Percentiles rank a stretch among this genome's conserved stretches.
phyloP scores from a whole-genome alignment of 2,329 filamentous ascomycete species.

The Huntiella omanensis region DNA sequence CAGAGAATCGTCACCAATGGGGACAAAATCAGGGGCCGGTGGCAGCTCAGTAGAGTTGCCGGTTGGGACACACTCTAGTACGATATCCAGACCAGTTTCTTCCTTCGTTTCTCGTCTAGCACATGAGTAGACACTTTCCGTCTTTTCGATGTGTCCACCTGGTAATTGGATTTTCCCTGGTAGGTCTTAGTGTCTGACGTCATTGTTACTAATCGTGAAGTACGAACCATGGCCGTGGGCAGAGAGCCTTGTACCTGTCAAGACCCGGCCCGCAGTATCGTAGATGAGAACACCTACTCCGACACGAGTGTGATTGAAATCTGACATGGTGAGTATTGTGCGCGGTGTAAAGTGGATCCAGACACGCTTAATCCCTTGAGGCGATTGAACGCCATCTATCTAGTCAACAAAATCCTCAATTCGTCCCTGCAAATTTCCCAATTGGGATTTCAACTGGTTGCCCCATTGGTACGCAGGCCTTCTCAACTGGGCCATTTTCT shows the following conservation, averaged over 20 bases:
- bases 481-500: too few species aligned
- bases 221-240: conserved; percentile 29
- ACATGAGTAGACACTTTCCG: conserved; percentile 42
- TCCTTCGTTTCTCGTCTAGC: conserved; percentile 49
- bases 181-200: not conserved
- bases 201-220: not conserved
- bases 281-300: conserved; percentile 30
- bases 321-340: too few species aligned
- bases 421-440: too few species aligned
- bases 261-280: conserved; percentile 23
- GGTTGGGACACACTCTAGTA: conserved; percentile 17
- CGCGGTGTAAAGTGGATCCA: too few species aligned
- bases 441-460: too few species aligned
- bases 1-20: not conserved
- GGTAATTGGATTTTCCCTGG: conserved; percentile 46
- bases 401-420: too few species aligned
- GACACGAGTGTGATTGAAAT: conserved; percentile 22
- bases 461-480: too few species aligned
- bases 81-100: conserved; percentile 46
- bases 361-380: too few species aligned
- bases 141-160: conserved; percentile 56
- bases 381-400: too few species aligned
- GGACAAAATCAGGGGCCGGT: not conserved
- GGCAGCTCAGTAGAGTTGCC: not conserved
- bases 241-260: conserved; percentile 29